Percentiles rank a stretch among this genome's conserved stretches.
Conservation (phyloP, 1,284 basidiomycete species). For the Hymenochaete sp. region DNA sequence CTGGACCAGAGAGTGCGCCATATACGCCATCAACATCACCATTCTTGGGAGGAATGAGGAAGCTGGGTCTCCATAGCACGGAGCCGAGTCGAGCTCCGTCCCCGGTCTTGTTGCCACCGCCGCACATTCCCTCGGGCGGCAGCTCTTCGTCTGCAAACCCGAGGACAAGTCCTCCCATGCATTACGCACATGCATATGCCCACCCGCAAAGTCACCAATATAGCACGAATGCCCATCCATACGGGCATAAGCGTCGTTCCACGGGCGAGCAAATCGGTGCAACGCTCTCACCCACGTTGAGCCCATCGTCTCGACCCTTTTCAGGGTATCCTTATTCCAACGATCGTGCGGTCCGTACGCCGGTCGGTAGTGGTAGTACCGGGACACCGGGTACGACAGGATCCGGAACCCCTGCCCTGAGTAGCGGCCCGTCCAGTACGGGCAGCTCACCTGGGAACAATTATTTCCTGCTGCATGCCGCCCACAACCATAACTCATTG, state of each 20-base stretch:
- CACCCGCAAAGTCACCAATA: slow-evolving; percentile 27
- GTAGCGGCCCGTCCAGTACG: slow-evolving; percentile 17
- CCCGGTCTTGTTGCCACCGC: slow-evolving; percentile 53
- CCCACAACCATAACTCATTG: background rate
- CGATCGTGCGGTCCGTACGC: slow-evolving; percentile 21
- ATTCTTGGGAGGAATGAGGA: slow-evolving; percentile 75
- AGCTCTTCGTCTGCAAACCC: slow-evolving; percentile 17
- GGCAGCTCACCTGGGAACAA: slow-evolving; percentile 17
- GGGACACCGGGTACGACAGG: background rate
- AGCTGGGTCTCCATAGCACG: slow-evolving; percentile 61
- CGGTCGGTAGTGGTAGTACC: slow-evolving; percentile 1
- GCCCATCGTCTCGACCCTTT: slow-evolving; percentile 11
- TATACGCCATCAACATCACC: slow-evolving; percentile 55
- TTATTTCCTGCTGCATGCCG: slow-evolving; percentile 6
- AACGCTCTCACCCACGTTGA: slow-evolving; percentile 11
- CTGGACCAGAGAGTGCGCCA: slow-evolving; percentile 6
- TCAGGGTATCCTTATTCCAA: slow-evolving; percentile 29
- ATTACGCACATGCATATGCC: slow-evolving; percentile 29
- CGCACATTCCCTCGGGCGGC: slow-evolving; percentile 22
- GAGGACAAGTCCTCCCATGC: slow-evolving; percentile 25
- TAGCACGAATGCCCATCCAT: slow-evolving; percentile 28
- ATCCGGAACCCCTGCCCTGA: slow-evolving; percentile 15
- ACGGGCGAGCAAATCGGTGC: slow-evolving; percentile 24
- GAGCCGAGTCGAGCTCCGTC: slow-evolving; percentile 59
- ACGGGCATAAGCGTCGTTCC: slow-evolving; percentile 27